Conservation (phyloP, 768 basidiomycete species). For the Neoboletus brunneissimus region DNA sequence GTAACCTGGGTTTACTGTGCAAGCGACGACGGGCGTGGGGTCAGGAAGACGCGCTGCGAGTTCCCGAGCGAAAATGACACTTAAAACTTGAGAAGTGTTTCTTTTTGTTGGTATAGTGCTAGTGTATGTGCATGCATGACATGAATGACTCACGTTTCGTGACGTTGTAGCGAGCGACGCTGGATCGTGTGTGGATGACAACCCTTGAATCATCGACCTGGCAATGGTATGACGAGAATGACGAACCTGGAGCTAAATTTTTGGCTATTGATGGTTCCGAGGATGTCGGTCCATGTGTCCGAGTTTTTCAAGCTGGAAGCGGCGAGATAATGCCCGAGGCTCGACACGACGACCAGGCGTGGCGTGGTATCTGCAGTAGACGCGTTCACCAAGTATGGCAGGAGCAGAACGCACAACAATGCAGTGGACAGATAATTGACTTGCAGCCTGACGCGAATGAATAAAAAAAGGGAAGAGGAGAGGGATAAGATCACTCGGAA, state of each 20-base stretch:
- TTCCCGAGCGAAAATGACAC: constrained; percentile 31
- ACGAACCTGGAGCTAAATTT: constrained; percentile 20
- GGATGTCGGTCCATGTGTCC: constrained; percentile 16
- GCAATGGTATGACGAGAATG: neutral
- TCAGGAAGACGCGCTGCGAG: constrained; percentile 25
- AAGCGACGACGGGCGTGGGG: constrained; percentile 23
- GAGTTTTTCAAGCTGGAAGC: constrained; percentile 1
- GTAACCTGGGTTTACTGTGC: constrained; percentile 32
- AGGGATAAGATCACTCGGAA: neutral
- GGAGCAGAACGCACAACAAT: constrained; percentile 30
- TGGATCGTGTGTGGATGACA: neutral
- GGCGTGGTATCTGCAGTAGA: constrained; percentile 12
- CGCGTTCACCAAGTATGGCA: constrained; percentile 29
- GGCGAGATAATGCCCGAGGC: constrained; percentile 24
- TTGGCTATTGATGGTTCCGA: constrained; percentile 20
- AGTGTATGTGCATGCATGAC: neutral
- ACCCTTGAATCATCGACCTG: neutral
- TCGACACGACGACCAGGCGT: constrained; percentile 29
- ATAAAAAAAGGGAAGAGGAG: neutral
- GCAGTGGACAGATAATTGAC: constrained; percentile 35
- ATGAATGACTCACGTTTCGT: constrained; percentile 19
- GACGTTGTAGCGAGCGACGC: constrained; percentile 20
- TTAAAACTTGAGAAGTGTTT: constrained; percentile 19
- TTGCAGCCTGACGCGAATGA: constrained; percentile 25
- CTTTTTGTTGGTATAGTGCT: neutral